Percentiles rank a stretch among this genome's conserved stretches.
Evolutionary conservation across 306 rosid genomes (phyloP).

Genomic region (Pueraria montana): DNA sequence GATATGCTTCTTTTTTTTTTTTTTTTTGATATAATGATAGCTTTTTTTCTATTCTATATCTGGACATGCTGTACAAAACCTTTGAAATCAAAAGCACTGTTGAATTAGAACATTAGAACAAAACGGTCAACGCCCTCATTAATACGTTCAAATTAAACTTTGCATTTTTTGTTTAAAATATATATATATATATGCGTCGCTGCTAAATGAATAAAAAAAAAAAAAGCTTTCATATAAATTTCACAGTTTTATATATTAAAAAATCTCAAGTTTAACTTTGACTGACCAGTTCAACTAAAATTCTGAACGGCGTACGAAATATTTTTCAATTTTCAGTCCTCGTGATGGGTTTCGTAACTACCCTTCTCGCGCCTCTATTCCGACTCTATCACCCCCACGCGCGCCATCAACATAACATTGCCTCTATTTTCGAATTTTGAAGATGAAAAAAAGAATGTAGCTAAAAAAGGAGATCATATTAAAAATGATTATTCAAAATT

Average conservation of each 20-base stretch:
- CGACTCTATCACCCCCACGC: slow-evolving; percentile 20
- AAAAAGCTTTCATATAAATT: background rate
- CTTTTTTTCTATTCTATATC: too few relatives aligned
- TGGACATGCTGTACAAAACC: too few relatives aligned
- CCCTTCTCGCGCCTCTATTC: slow-evolving; percentile 8
- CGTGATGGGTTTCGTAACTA: background rate
- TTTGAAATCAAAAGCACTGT: too few relatives aligned
- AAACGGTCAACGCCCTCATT: background rate
- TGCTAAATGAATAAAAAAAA: background rate
- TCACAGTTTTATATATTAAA: background rate
- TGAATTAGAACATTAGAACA: background rate
- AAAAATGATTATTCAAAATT: too few relatives aligned
- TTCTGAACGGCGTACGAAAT: background rate
- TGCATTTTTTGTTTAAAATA: background rate
- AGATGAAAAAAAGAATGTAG: too few relatives aligned
- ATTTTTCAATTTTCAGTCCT: background rate
- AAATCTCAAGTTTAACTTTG: background rate
- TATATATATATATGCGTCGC: background rate
- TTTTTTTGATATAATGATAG: too few relatives aligned
- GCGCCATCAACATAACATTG: background rate
- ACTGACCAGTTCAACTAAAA: slow-evolving; percentile 9
- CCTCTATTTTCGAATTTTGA: too few relatives aligned
- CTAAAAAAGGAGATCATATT: background rate
- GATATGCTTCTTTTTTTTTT: too few relatives aligned
- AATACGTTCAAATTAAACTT: background rate